Evolutionary conservation across 2,329 filamentous ascomycete species (phyloP).

Genomic region (Diaporthe velutina): DNA sequence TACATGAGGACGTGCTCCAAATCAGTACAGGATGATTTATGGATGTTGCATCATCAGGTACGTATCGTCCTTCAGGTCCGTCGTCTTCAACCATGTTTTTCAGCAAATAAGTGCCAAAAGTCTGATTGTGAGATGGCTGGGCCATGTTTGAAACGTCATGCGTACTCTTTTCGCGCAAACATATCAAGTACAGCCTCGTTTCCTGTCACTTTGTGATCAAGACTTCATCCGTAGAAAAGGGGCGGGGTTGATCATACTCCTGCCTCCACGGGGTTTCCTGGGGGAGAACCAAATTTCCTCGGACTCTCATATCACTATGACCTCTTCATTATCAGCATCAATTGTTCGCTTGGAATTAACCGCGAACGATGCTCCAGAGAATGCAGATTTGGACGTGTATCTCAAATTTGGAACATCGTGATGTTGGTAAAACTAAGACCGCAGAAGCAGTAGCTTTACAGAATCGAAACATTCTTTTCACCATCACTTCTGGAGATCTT

Average conservation of each 20-base stretch:
- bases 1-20: not conserved
- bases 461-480: constrained; percentile 28
- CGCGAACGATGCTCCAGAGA: not conserved
- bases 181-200: not conserved
- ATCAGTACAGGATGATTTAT: not conserved
- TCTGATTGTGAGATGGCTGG: not conserved
- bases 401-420: not conserved
- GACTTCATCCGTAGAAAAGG: constrained; percentile 46
- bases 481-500: constrained; percentile 47
- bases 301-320: not conserved
- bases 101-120: constrained; percentile 13
- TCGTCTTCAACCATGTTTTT: not conserved
- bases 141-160: not conserved
- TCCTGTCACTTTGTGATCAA: constrained; percentile 17
- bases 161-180: not conserved
- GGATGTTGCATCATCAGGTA: not conserved
- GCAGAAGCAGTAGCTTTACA: constrained; percentile 42
- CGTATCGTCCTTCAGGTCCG: not conserved
- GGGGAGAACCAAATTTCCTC: constrained; percentile 33
- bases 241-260: constrained; percentile 26
- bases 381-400: too few relatives aligned
- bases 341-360: accelerated
- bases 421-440: constrained; percentile 44
- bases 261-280: constrained; percentile 30
- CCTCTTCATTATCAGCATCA: too few relatives aligned